Evolutionary conservation across 1,284 basidiomycete genomes (phyloP).

Genomic region (Cystobasidium sp.): DNA sequence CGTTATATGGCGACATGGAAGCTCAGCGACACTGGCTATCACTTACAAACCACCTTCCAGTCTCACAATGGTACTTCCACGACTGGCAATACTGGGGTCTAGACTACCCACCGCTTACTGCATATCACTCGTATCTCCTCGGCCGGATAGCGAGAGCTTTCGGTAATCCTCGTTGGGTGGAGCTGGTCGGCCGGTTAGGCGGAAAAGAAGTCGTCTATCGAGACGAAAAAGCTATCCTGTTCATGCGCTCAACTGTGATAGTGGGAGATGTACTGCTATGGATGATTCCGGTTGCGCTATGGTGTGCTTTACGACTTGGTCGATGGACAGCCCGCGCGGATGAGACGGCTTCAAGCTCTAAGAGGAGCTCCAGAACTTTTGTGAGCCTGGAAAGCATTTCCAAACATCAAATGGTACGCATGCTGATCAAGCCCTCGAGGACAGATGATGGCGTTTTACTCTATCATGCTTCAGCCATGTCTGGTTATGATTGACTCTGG

Average conservation of each 20-base stretch:
- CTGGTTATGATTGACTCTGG: slow-evolving; percentile 85
- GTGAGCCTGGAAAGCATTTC: background rate
- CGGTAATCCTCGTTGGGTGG: slow-evolving; percentile 36
- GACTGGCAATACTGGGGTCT: slow-evolving; percentile 89
- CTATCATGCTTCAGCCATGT: slow-evolving; percentile 78
- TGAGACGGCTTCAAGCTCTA: slow-evolving; percentile 19
- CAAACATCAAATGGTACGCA: background rate
- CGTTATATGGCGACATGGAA: slow-evolving; percentile 89
- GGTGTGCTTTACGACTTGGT: slow-evolving; percentile 45
- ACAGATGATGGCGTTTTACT: slow-evolving; percentile 73
- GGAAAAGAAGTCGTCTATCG: slow-evolving; percentile 42
- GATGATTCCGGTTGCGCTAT: slow-evolving; percentile 68
- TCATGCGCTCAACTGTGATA: slow-evolving; percentile 79
- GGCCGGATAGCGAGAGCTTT: slow-evolving; percentile 63
- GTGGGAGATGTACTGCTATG: slow-evolving; percentile 73
- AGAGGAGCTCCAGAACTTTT: slow-evolving; percentile 41
- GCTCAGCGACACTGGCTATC: slow-evolving; percentile 96
- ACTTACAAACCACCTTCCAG: slow-evolving; percentile 74
- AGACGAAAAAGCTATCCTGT: slow-evolving; percentile 58
- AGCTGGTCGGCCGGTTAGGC: slow-evolving; percentile 37
- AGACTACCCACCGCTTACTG: slow-evolving; percentile 89
- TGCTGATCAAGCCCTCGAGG: background rate
- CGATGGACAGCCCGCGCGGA: slow-evolving; percentile 63
- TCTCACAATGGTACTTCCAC: slow-evolving; percentile 79
- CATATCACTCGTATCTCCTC: slow-evolving; percentile 80